Conservation (phyloP, 331 rosid species). For the Malus hybrid region DNA sequence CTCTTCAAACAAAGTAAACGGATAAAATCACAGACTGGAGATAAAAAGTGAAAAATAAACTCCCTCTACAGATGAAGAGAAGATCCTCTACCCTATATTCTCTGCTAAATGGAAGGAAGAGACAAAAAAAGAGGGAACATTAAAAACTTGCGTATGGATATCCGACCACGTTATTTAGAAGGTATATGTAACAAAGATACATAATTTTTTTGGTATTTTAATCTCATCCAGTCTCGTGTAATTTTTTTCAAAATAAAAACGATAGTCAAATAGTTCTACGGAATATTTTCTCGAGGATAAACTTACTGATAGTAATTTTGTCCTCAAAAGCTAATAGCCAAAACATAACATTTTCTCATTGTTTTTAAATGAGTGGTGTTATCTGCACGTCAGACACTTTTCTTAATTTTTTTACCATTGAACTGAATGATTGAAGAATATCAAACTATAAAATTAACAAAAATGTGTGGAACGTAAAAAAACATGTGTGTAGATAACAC, state of each 20-base stretch:
- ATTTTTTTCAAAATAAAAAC: too few relatives aligned
- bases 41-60: background rate
- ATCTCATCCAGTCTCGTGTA: background rate
- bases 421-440: background rate
- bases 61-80: background rate
- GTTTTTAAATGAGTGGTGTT: too few relatives aligned
- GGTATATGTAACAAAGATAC: background rate
- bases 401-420: too few relatives aligned
- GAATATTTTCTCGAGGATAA: background rate
- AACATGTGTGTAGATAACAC: too few relatives aligned
- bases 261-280: accelerated
- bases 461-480: too few relatives aligned
- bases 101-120: slow-evolving; percentile 11
- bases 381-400: too few relatives aligned
- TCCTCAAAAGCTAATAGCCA: slow-evolving; percentile 18
- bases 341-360: background rate
- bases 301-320: slow-evolving; percentile 10
- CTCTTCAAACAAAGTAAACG: slow-evolving; percentile 13
- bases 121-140: background rate
- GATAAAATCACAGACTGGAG: slow-evolving; percentile 7
- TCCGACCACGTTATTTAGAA: background rate
- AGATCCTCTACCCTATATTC: slow-evolving; percentile 28
- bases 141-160: background rate
- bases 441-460: too few relatives aligned
- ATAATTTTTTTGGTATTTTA: background rate